A percentile compares a stretch with the other conserved stretches of the same genome.
phyloP scores from a whole-genome alignment of 495 filamentous ascomycete genomes.

The Tuber umbilicatum region DNA sequence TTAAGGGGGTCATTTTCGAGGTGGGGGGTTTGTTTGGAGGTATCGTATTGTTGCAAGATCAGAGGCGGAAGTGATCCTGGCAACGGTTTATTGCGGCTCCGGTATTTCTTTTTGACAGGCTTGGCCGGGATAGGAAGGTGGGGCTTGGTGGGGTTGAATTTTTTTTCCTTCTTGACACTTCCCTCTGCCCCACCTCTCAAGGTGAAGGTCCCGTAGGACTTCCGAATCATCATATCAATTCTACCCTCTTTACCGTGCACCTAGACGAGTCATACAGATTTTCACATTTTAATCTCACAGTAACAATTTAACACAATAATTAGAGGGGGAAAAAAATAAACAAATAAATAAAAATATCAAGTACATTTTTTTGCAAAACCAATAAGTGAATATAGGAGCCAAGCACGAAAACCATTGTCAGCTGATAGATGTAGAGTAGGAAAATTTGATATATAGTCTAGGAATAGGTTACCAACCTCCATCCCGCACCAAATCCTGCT shows the following conservation, averaged over 20 bases:
- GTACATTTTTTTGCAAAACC: background rate
- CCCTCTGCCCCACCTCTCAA: background rate
- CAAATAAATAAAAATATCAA: background rate
- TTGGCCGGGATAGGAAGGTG: background rate
- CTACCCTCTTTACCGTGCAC: background rate
- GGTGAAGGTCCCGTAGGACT: background rate
- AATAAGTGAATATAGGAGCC: background rate
- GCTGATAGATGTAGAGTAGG: background rate
- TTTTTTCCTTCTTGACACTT: background rate
- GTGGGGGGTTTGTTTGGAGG: background rate
- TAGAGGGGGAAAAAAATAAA: background rate
- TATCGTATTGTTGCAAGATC: background rate
- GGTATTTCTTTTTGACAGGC: background rate
- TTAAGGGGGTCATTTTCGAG: background rate
- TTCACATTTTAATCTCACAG: background rate
- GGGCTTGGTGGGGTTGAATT: conserved; percentile 3
- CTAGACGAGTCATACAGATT: background rate
- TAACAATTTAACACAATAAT: background rate
- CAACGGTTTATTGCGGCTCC: background rate
- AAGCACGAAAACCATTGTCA: background rate
- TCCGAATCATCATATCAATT: background rate
- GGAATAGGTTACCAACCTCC: background rate
- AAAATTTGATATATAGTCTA: background rate
- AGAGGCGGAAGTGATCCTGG: background rate
- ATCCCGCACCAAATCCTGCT: background rate